Evolutionary conservation across 2,329 filamentous ascomycete species (phyloP).

Genomic region (Tolypocladium inflatum): DNA sequence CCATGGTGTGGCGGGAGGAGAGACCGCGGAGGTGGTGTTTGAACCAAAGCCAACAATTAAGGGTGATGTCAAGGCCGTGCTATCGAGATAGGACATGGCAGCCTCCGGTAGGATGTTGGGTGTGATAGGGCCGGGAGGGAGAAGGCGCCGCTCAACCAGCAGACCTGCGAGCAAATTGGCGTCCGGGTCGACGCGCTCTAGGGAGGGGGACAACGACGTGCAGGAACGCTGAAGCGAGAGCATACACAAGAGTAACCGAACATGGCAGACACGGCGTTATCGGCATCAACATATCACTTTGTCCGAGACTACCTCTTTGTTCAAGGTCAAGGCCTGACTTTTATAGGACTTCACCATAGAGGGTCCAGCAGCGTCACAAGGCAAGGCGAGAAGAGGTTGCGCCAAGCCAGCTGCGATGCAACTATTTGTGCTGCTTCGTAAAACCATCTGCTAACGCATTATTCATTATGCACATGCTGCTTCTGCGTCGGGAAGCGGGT

Average conservation of each 20-base stretch:
- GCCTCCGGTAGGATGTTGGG: neutral
- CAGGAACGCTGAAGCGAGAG: neutral
- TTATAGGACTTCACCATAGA: neutral
- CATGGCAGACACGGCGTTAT: neutral
- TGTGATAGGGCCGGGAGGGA: neutral
- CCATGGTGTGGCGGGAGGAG: slow-evolving; percentile 30
- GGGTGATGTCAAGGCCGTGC: slow-evolving; percentile 38
- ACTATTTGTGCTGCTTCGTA: neutral
- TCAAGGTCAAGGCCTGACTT: neutral
- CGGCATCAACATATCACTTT: neutral
- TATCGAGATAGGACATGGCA: slow-evolving; percentile 29
- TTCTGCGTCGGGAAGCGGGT: neutral
- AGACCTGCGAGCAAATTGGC: neutral
- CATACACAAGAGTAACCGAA: neutral
- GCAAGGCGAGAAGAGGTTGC: neutral
- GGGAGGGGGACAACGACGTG: neutral
- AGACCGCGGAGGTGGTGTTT: slow-evolving; percentile 39
- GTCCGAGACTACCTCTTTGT: neutral
- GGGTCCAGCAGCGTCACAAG: neutral
- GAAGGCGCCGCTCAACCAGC: neutral
- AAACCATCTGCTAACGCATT: neutral
- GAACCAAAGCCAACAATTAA: slow-evolving; percentile 37
- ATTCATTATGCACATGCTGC: neutral
- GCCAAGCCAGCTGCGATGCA: neutral
- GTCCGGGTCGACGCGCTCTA: neutral